These are phyloP conservation scores for Hirschioporus abietinus DNA, from an alignment of 768 basidiomycete species.

Conservation along the genomic window DNA sequence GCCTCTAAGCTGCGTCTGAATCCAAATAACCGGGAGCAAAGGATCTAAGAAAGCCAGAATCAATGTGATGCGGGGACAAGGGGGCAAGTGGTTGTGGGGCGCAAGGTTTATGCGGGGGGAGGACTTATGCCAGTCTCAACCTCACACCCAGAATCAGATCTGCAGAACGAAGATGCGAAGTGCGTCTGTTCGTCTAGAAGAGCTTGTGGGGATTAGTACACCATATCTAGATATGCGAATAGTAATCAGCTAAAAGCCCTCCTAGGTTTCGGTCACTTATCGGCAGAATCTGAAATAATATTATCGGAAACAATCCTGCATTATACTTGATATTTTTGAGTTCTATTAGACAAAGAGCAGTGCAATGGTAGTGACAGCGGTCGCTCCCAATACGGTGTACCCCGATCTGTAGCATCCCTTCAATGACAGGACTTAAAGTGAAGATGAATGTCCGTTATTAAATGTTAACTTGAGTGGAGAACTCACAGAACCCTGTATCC, in stretches of 20 bases:
- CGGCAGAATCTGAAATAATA: background rate
- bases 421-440: conserved; percentile 60
- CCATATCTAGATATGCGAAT: background rate
- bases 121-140: background rate
- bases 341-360: conserved; percentile 46
- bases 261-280: background rate
- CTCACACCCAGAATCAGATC: background rate
- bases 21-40: background rate
- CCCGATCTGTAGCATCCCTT: conserved; percentile 78
- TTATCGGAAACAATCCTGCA: background rate
- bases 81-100: background rate
- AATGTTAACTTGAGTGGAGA: conserved; percentile 1
- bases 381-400: conserved; percentile 79
- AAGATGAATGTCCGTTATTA: conserved; percentile 8
- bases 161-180: background rate
- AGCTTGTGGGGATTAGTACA: background rate
- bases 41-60: background rate
- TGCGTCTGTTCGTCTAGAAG: background rate
- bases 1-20: background rate
- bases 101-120: background rate
- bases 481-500: conserved; percentile 87
- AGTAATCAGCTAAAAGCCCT: background rate
- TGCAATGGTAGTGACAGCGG: conserved; percentile 67
- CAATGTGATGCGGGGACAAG: background rate
- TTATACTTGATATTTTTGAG: background rate